These are phyloP conservation scores for Phytophthora cajani DNA, from an alignment of 352 stramenopile genomes.

Conservation along the genomic window DNA sequence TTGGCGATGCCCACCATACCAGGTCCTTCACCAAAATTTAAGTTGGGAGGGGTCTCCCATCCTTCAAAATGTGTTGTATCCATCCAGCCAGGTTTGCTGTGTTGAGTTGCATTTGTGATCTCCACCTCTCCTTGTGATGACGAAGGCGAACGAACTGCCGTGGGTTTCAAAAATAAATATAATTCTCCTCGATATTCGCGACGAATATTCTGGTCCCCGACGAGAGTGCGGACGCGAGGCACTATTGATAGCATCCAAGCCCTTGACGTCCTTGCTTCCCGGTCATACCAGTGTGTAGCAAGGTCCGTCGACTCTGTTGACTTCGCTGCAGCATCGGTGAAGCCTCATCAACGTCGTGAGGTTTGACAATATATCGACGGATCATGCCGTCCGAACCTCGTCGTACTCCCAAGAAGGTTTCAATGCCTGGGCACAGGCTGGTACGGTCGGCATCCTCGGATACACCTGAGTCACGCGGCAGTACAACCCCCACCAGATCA, in stretches of 20 bases:
- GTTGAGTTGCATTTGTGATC: background rate
- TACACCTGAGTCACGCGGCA: constrained; percentile 1
- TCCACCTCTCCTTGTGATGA: background rate
- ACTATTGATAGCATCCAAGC: constrained; percentile 25
- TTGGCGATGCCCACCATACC: background rate
- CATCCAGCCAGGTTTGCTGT: background rate
- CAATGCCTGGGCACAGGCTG: constrained; percentile 2
- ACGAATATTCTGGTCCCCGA: constrained; percentile 1
- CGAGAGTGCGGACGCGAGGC: background rate
- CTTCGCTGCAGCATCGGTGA: background rate
- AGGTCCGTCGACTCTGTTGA: background rate
- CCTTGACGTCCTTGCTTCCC: background rate
- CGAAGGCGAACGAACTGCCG: background rate
- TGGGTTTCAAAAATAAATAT: constrained; percentile 15
- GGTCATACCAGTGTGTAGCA: background rate
- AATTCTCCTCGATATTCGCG: background rate
- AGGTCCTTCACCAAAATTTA: no score
- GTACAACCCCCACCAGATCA: background rate
- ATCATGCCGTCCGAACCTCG: constrained; percentile 21
- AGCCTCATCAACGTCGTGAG: background rate
- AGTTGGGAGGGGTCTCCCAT: no score
- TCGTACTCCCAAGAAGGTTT: constrained; percentile 4
- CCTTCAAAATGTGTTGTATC: no score
- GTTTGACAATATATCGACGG: background rate
- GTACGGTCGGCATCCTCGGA: constrained; percentile 13